These are phyloP conservation scores for Schizophyllum amplum DNA, from an alignment of 1,284 basidiomycete genomes.

Conservation along the genomic window DNA sequence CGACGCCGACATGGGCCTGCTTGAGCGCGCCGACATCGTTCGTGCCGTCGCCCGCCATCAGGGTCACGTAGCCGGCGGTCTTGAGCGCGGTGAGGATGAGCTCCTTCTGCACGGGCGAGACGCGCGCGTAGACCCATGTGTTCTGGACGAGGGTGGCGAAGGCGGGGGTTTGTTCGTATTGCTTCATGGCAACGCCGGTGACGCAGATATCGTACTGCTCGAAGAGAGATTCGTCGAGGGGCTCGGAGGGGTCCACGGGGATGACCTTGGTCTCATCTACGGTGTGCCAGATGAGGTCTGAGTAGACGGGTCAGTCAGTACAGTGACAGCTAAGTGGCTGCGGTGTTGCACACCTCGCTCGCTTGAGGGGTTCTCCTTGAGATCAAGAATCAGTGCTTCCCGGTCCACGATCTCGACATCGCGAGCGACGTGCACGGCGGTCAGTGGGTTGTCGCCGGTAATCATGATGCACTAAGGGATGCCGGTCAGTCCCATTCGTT, in stretches of 20 bases:
- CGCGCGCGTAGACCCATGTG: conserved; percentile 95
- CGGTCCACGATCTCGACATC: conserved; percentile 96
- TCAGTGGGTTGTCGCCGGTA: conserved; percentile 93
- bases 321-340: no score
- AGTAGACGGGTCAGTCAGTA: no score
- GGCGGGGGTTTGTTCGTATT: conserved; percentile 56
- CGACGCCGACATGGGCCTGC: conserved; percentile 92
- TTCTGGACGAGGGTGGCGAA: conserved; percentile 83
- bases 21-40: conserved; percentile 97
- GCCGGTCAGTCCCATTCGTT: no score
- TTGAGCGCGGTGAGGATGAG: conserved; percentile 86
- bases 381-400: conserved; percentile 84
- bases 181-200: conserved; percentile 86
- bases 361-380: conserved; percentile 71
- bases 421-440: conserved; percentile 87
- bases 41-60: conserved; percentile 97
- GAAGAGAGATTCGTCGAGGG: conserved; percentile 72
- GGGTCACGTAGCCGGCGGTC: conserved; percentile 78
- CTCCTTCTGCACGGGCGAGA: conserved; percentile 94
- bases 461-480: conserved; percentile 97
- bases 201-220: conserved; percentile 89
- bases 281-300: conserved; percentile 88
- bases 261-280: conserved; percentile 86
- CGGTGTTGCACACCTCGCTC: conserved; percentile 61
- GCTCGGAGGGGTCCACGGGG: conserved; percentile 68